A percentile compares a stretch with the other conserved stretches of the same genome.
phyloP scores from a whole-genome alignment of 2,329 filamentous ascomycete species.

The Chalaropsis thielavioides region DNA sequence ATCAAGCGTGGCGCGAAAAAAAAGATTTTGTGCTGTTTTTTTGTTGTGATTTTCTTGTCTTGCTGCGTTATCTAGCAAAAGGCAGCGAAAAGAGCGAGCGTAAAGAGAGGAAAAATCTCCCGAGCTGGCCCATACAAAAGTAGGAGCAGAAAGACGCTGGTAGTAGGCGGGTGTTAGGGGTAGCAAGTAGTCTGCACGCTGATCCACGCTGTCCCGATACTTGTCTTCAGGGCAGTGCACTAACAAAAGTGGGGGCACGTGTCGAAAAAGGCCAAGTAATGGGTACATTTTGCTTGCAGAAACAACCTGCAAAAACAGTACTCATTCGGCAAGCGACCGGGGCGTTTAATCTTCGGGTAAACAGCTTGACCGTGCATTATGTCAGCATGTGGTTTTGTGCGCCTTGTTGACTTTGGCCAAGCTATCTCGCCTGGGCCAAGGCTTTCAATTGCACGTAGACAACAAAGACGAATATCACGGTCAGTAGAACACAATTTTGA shows the following conservation, averaged over 20 bases:
- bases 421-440: not conserved
- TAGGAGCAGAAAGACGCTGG: not conserved
- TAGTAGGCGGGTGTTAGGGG: not conserved
- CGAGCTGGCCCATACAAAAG: not conserved
- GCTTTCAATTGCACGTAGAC: too few species aligned
- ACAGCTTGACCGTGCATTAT: not conserved
- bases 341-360: not conserved
- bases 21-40: conserved; percentile 13
- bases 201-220: not conserved
- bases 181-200: not conserved
- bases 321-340: not conserved
- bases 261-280: conserved; percentile 1
- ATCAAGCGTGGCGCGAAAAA: conserved; percentile 13
- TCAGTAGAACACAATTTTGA: not conserved
- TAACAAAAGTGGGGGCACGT: conserved; percentile 2
- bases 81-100: conserved; percentile 1
- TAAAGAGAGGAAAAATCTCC: not conserved
- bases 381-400: not conserved
- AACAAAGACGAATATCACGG: not conserved
- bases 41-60: conserved; percentile 11
- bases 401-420: not conserved
- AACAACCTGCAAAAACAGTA: not conserved
- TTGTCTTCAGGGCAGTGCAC: not conserved
- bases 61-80: not conserved
- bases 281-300: not conserved